phyloP scores from a whole-genome alignment of 305 asterid genomes.

The Fraxinus sp. region DNA sequence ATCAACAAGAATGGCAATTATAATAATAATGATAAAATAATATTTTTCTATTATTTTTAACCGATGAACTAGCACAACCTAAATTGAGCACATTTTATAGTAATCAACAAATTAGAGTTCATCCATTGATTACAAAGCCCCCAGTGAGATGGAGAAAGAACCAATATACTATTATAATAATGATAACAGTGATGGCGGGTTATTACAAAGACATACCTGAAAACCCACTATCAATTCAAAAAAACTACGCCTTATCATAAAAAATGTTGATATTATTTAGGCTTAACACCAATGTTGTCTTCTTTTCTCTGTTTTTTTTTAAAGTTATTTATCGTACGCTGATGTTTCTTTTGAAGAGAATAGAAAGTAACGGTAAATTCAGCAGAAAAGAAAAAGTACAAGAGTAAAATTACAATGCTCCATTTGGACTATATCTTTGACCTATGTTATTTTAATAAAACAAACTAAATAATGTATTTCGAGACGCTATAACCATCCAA shows the following conservation, averaged over 20 bases:
- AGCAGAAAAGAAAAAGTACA: background rate
- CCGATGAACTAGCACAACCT: background rate
- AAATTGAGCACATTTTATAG: background rate
- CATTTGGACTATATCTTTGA: background rate
- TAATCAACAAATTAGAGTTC: background rate
- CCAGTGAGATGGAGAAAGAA: background rate
- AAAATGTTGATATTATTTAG: background rate
- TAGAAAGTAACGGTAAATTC: background rate
- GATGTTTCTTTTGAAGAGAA: background rate
- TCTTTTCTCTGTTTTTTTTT: background rate
- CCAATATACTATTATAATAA: background rate
- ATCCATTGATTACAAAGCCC: background rate
- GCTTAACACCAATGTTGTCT: background rate
- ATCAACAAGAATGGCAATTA: background rate
- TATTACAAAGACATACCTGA: background rate
- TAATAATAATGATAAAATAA: background rate
- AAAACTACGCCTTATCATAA: background rate
- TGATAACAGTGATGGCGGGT: background rate
- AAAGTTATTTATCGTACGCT: background rate
- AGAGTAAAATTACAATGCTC: background rate
- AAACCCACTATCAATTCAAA: background rate
- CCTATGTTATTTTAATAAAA: background rate
- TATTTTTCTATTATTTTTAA: background rate
- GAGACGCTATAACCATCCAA: background rate
- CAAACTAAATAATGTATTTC: background rate